Evolutionary conservation across 257 asterid genomes (phyloP).

Genomic region (Gynochthodes officinalis): DNA sequence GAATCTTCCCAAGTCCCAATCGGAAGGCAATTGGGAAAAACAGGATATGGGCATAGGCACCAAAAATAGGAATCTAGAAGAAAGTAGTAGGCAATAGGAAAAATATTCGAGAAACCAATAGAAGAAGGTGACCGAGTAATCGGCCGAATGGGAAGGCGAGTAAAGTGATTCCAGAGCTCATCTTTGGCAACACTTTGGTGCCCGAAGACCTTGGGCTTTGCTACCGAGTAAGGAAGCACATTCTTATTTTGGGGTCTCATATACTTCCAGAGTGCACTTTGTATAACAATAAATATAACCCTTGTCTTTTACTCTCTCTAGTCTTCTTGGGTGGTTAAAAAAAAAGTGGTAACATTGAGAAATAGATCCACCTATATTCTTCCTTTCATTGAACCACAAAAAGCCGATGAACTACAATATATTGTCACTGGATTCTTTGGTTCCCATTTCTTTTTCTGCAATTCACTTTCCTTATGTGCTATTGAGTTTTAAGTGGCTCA

Average conservation of each 20-base stretch:
- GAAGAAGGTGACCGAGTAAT: too few species aligned
- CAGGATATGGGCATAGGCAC: too few species aligned
- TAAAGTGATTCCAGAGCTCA: too few species aligned
- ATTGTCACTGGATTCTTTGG: not conserved
- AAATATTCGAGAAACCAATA: too few species aligned
- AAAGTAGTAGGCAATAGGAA: too few species aligned
- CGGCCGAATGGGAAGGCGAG: too few species aligned
- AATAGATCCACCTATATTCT: not conserved
- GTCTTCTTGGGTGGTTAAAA: constrained; percentile 4
- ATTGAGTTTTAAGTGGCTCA: not conserved
- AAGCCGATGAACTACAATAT: constrained; percentile 1
- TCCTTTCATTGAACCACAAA: constrained; percentile 6
- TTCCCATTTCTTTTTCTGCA: constrained; percentile 5
- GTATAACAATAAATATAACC: not conserved
- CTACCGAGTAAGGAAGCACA: constrained; percentile 23
- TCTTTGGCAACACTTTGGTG: constrained; percentile 23
- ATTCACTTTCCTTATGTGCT: not conserved
- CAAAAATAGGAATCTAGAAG: too few species aligned
- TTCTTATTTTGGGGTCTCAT: constrained; percentile 17
- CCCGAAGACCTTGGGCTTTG: constrained; percentile 26
- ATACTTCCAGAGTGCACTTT: constrained; percentile 15
- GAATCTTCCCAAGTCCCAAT: too few species aligned
- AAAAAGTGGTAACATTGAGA: constrained; percentile 3
- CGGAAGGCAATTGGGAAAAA: too few species aligned
- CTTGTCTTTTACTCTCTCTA: constrained; percentile 2